Conservation (phyloP, 2,329 filamentous ascomycete species). For the Dactylellina parvicollis region DNA sequence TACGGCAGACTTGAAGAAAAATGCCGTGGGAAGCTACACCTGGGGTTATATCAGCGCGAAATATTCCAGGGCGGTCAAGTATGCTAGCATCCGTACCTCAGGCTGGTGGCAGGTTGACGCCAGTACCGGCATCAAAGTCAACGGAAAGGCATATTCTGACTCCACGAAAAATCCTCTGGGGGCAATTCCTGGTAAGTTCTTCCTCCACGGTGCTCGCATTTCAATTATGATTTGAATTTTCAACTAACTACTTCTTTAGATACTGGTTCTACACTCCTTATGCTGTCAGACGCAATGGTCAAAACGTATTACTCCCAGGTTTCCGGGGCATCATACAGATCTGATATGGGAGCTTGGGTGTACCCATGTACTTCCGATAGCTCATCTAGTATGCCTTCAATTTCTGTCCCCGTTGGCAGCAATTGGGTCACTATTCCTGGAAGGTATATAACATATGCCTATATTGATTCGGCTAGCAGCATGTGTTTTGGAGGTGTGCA, state of each 20-base stretch:
- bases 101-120: conserved; percentile 49
- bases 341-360: conserved; percentile 60
- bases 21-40: conserved; percentile 65
- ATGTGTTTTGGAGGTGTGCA: conserved; percentile 62
- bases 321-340: conserved; percentile 60
- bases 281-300: conserved; percentile 61
- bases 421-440: conserved; percentile 60
- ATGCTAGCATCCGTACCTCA: conserved; percentile 58
- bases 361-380: conserved; percentile 60
- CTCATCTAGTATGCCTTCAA: conserved; percentile 60
- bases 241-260: conserved; percentile 59
- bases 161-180: conserved; percentile 19
- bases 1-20: conserved; percentile 67
- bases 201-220: too few species aligned
- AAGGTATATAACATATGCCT: conserved; percentile 61
- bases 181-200: conserved; percentile 28
- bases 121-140: conserved; percentile 36
- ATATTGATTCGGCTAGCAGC: conserved; percentile 51
- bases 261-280: conserved; percentile 64
- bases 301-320: conserved; percentile 62
- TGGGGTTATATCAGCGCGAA: conserved; percentile 68
- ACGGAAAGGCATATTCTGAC: conserved; percentile 12
- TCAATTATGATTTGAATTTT: background rate
- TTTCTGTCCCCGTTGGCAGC: conserved; percentile 60
- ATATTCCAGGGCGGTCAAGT: conserved; percentile 68